phyloP scores from a whole-genome alignment of 192 early-diverging fungal genomes.

The Umbelopsis ramanniana region DNA sequence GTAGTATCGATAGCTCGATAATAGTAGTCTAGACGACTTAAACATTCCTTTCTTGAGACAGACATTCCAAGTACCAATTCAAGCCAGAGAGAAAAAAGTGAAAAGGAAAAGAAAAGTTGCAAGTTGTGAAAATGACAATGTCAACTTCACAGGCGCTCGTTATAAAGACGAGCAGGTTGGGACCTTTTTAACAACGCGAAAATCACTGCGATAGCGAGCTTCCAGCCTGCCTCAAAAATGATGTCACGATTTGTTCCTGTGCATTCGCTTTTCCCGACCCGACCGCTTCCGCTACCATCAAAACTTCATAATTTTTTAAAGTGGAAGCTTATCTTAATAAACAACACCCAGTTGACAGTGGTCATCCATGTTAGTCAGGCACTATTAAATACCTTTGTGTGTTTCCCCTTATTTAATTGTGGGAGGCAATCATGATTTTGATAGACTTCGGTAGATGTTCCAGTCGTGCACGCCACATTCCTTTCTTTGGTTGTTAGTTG shows the following conservation, averaged over 20 bases:
- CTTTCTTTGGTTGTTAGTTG: no score
- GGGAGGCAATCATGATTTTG: no score
- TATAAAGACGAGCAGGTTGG: neutral
- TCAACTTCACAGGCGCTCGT: neutral
- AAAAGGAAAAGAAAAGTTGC: neutral
- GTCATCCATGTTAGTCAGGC: no score
- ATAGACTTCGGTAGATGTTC: no score
- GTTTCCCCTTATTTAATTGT: no score
- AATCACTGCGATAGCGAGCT: neutral
- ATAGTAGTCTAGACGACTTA: conserved; percentile 72
- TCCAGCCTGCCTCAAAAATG: neutral
- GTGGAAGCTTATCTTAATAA: neutral
- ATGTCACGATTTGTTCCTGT: neutral
- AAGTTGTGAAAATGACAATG: neutral
- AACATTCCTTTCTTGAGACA: conserved; percentile 17
- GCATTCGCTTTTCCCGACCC: neutral
- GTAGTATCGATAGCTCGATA: conserved; percentile 74
- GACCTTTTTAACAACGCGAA: neutral
- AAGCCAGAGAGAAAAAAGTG: neutral
- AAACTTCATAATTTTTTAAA: neutral
- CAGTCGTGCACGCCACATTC: no score
- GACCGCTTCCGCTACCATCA: neutral
- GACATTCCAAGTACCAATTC: neutral
- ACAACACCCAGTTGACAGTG: neutral
- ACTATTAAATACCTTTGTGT: no score